Percentiles rank a stretch among this genome's conserved stretches.
Conservation (phyloP, 1,284 basidiomycete genomes). For the Ceratobasidium sp. region DNA sequence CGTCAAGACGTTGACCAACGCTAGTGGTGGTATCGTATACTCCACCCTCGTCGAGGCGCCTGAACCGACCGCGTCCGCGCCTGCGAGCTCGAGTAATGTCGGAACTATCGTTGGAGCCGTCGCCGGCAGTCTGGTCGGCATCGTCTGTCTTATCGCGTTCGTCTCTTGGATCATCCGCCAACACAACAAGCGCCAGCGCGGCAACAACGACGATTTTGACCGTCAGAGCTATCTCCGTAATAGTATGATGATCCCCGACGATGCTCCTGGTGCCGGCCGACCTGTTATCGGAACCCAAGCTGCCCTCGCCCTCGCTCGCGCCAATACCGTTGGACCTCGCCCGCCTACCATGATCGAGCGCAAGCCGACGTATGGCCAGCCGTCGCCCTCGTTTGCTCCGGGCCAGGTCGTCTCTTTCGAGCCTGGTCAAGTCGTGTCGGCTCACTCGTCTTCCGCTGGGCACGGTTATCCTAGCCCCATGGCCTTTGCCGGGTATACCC, state of each 20-base stretch:
- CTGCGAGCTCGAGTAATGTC: constrained; percentile 15
- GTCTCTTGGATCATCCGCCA: constrained; percentile 43
- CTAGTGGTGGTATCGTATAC: constrained; percentile 6
- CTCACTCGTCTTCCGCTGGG: constrained; percentile 5
- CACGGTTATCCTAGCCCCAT: constrained; percentile 29
- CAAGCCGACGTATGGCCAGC: constrained; percentile 27
- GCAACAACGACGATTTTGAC: constrained; percentile 46
- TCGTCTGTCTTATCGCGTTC: constrained; percentile 41
- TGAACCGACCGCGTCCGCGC: constrained; percentile 13
- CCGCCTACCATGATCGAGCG: constrained; percentile 49
- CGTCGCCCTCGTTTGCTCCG: constrained; percentile 35
- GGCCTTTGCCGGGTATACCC: constrained; percentile 44
- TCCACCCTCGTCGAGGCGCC: constrained; percentile 1
- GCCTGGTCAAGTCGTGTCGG: constrained; percentile 35
- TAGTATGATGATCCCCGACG: constrained; percentile 49
- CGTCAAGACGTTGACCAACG: constrained; percentile 5
- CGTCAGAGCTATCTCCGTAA: constrained; percentile 49
- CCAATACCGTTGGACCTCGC: constrained; percentile 47
- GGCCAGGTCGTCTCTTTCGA: constrained; percentile 38
- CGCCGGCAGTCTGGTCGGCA: constrained; percentile 42
- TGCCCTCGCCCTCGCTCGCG: constrained; percentile 44
- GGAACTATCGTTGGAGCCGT: constrained; percentile 48
- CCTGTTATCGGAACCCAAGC: constrained; percentile 44
- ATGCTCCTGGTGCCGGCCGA: constrained; percentile 35
- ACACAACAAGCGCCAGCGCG: constrained; percentile 43